Conservation (phyloP, 2,329 filamentous ascomycete species). For the Ilyonectria robusta region DNA sequence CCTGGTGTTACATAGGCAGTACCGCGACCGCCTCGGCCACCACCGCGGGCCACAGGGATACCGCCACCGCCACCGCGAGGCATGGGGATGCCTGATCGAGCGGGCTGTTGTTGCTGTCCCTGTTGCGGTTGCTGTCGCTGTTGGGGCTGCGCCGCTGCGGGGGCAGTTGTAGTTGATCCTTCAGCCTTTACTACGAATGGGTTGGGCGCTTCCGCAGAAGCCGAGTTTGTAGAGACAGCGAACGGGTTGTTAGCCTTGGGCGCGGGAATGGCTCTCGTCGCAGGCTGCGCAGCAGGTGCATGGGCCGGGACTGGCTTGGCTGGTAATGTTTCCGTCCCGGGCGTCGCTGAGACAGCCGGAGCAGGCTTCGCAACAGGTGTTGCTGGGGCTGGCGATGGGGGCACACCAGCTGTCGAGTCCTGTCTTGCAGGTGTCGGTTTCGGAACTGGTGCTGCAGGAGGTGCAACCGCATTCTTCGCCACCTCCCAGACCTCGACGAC, state of each 20-base stretch:
- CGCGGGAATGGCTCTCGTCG: constrained; percentile 40
- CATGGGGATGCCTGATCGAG: constrained; percentile 58
- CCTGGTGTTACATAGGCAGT: constrained; percentile 56
- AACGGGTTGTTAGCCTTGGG: constrained; percentile 52
- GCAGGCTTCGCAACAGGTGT: constrained; percentile 35
- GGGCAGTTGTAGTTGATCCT: constrained; percentile 31
- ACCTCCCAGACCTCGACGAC: constrained; percentile 90
- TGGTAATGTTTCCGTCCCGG: constrained; percentile 26
- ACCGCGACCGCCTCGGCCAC: constrained; percentile 56
- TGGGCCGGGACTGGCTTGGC: constrained; percentile 34
- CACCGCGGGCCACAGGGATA: constrained; percentile 60
- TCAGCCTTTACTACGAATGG: constrained; percentile 48
- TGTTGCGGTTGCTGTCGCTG: constrained; percentile 41
- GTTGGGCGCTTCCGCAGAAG: constrained; percentile 41
- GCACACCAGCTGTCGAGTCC: constrained; percentile 38
- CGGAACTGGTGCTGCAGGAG: constrained; percentile 43
- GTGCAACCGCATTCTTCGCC: constrained; percentile 69
- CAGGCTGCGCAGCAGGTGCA: constrained; percentile 33
- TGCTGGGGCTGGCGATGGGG: constrained; percentile 43
- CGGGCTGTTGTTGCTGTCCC: constrained; percentile 38
- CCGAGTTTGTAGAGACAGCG: constrained; percentile 41
- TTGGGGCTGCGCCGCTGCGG: constrained; percentile 34
- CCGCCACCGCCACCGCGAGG: constrained; percentile 58
- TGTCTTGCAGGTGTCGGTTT: constrained; percentile 45
- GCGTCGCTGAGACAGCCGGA: constrained; percentile 32